phyloP scores from a whole-genome alignment of 805 yeast genomes.

The Ogataea philodendri region DNA sequence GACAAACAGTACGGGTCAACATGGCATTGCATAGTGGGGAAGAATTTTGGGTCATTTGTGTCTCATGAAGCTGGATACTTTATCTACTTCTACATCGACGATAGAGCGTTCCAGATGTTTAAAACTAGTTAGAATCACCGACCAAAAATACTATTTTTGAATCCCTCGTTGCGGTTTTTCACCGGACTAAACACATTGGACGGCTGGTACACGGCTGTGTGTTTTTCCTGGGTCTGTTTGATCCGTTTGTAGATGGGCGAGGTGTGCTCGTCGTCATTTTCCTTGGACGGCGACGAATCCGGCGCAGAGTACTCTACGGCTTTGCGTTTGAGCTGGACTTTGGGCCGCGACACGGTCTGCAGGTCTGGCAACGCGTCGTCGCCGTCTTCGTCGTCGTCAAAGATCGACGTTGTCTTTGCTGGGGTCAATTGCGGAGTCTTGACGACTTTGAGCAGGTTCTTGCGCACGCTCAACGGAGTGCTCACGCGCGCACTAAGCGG shows the following conservation, averaged over 20 bases:
- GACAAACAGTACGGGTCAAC: constrained; percentile 65
- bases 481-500: not conserved
- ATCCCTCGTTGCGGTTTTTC: constrained; percentile 21
- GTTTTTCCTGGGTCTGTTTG: constrained; percentile 14
- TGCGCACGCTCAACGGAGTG: constrained; percentile 5
- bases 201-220: constrained; percentile 3
- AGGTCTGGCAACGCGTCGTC: constrained; percentile 10
- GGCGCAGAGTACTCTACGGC: constrained; percentile 1
- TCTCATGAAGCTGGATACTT: constrained; percentile 74
- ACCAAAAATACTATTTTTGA: constrained; percentile 23
- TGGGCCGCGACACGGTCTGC: constrained; percentile 3
- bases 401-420: constrained; percentile 2
- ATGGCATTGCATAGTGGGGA: constrained; percentile 83
- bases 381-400: constrained; percentile 6
- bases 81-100: constrained; percentile 67
- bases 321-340: constrained; percentile 9
- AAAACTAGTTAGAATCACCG: constrained; percentile 52
- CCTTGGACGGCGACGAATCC: constrained; percentile 17
- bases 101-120: constrained; percentile 64
- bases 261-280: constrained; percentile 5
- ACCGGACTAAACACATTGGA: constrained; percentile 24
- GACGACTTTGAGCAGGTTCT: constrained; percentile 1
- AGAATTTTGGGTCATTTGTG: constrained; percentile 74
- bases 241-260: constrained; percentile 26
- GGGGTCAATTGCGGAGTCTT: constrained; percentile 6